A percentile compares a stretch with the other conserved stretches of the same genome.
Conservation (phyloP, 106 monocot genomes). For the Phalaenopsis aphrodite region DNA sequence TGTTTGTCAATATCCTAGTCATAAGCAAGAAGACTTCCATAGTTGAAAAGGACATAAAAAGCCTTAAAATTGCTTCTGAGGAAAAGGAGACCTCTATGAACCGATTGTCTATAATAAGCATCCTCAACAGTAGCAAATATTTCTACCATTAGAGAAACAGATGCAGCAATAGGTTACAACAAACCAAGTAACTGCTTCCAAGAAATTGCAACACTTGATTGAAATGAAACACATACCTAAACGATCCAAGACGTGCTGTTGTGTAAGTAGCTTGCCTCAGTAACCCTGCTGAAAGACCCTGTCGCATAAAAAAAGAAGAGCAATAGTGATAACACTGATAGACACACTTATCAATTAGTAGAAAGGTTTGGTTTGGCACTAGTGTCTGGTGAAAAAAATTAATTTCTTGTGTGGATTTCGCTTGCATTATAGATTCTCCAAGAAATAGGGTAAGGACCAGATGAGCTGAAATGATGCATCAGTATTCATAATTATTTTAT, state of each 20-base stretch:
- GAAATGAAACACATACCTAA: constrained; percentile 22
- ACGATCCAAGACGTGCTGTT: constrained; percentile 59
- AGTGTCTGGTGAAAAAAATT: background rate
- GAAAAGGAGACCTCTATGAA: background rate
- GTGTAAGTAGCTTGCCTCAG: constrained; percentile 68
- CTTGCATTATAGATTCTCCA: background rate
- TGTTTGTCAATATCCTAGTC: constrained; percentile 59
- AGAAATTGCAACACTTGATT: background rate
- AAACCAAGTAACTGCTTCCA: background rate
- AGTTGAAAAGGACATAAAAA: background rate
- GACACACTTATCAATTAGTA: background rate
- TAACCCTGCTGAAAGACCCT: constrained; percentile 55
- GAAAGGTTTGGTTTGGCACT: background rate
- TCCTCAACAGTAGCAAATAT: background rate
- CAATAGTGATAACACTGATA: background rate
- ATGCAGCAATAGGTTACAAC: background rate
- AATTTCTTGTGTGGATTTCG: background rate
- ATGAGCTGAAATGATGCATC: background rate
- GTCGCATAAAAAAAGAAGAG: constrained; percentile 8
- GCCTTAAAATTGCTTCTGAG: background rate
- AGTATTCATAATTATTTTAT: background rate
- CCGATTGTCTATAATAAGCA: background rate
- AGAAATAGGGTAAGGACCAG: background rate
- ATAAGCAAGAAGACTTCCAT: constrained; percentile 5
- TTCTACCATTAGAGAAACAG: background rate